These are phyloP conservation scores for Allium fistulosum DNA, from an alignment of 106 monocot genomes.

Conservation along the genomic window DNA sequence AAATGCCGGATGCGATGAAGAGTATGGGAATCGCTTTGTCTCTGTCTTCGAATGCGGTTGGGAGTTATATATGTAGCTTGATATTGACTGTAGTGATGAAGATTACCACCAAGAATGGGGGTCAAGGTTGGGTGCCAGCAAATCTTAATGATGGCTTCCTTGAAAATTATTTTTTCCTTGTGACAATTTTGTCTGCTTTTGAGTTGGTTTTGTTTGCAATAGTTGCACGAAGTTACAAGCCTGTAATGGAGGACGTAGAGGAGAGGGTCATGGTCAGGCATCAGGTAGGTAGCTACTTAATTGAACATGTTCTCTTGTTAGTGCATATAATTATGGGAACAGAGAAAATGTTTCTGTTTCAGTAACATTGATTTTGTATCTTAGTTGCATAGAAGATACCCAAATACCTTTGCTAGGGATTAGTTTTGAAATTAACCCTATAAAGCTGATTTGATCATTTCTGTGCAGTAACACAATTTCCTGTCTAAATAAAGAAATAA, in stretches of 20 bases:
- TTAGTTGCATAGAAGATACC: too few relatives aligned
- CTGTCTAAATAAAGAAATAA: too few relatives aligned
- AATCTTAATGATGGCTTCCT: constrained; percentile 33
- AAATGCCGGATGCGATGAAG: constrained; percentile 7
- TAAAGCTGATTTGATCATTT: too few relatives aligned
- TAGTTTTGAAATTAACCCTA: too few relatives aligned
- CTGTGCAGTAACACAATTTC: too few relatives aligned
- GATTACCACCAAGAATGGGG: constrained; percentile 17
- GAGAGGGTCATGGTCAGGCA: neutral
- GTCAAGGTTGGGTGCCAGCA: constrained; percentile 25
- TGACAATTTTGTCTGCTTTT: constrained; percentile 14
- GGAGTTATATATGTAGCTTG: constrained; percentile 22
- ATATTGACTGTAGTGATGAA: constrained; percentile 19
- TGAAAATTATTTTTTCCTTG: constrained; percentile 32
- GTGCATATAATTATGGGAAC: too few relatives aligned
- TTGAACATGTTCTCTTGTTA: too few relatives aligned
- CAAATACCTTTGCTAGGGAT: too few relatives aligned
- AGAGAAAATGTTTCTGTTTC: too few relatives aligned
- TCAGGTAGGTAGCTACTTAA: too few relatives aligned
- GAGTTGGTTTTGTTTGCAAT: constrained; percentile 14
- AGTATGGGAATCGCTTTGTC: constrained; percentile 4
- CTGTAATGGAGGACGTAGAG: constrained; percentile 7
- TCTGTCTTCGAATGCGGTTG: neutral
- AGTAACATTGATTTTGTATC: too few relatives aligned
- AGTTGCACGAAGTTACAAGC: constrained; percentile 18